phyloP scores from a whole-genome alignment of 768 basidiomycete species.

The Auricularia heimuer region DNA sequence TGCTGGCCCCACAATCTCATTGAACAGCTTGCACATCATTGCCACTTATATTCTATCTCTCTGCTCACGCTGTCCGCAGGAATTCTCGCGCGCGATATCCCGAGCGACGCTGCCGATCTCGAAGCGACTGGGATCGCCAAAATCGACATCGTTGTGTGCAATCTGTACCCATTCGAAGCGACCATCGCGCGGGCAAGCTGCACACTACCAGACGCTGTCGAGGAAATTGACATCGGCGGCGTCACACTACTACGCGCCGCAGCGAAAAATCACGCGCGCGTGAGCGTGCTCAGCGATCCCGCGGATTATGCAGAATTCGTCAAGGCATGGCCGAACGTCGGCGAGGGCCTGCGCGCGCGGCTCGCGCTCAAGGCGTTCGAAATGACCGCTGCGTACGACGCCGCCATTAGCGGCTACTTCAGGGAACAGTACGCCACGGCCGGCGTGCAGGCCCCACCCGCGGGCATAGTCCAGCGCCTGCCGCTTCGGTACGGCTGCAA shows the following conservation, averaged over 20 bases:
- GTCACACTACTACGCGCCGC: conserved; percentile 96
- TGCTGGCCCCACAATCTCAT: no score
- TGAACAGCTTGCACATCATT: no score
- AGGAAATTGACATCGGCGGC: conserved; percentile 98
- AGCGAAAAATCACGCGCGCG: conserved; percentile 94
- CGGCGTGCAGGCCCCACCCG: conserved; percentile 54
- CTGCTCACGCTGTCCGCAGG: conserved; percentile 34
- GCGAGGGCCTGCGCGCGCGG: conserved; percentile 57
- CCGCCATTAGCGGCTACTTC: conserved; percentile 94
- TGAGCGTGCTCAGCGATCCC: conserved; percentile 82
- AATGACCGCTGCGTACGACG: conserved; percentile 90
- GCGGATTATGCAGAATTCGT: conserved; percentile 80
- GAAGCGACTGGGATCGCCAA: conserved; percentile 75
- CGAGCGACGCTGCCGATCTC: conserved; percentile 84
- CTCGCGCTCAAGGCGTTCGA: conserved; percentile 96
- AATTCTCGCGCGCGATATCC: conserved; percentile 86
- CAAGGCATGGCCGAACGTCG: conserved; percentile 65
- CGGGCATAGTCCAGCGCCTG: conserved; percentile 69
- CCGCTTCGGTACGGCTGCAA: conserved; percentile 92
- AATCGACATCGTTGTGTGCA: conserved; percentile 97
- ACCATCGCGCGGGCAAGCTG: conserved; percentile 84
- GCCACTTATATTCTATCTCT: no score
- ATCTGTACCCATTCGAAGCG: conserved; percentile 92
- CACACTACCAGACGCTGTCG: conserved; percentile 85
- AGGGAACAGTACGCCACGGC: conserved; percentile 87